Base-by-base conservation (phyloP, 1,284 basidiomycete genomes). In the Puccinia novopanici region DNA sequence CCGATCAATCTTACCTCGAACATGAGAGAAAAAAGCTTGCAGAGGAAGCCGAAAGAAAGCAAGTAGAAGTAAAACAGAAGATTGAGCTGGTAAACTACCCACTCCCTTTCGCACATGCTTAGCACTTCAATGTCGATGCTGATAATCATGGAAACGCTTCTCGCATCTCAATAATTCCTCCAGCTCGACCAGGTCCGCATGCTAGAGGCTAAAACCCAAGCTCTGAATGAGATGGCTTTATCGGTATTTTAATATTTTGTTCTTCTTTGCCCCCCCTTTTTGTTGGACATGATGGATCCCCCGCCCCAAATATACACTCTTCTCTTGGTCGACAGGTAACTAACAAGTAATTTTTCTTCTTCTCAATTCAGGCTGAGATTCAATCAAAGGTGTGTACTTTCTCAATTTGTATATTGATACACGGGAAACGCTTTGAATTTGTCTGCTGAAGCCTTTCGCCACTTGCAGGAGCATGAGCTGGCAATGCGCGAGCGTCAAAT, bases 171-270 rank as follows among this genome's bases (percentile, higher is more conserved):
- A 42, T 3, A 19, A 63, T 65, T 17, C 61, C 45, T 30, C 9
- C 55, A 80, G 77, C 70, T 80, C 37, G 70, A 80, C 45, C 34
- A 80, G 15, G 59, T 80, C 22, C 68, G 77, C 45, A 73, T 52
- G 57, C 48, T 80, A 24, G 77, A 80, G 48, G 77, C 77, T 5
- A 73, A 80, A 45, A 80, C 55, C 40, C 77, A 80, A 80, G 59
- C 54, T 37, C 61, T 80, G 17, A 80, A 73, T 59, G 77, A 80
- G 67, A 63, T 72, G 50, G 40, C 77, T 17, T 37, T 80, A 52
- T 57, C 77, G 45, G 77, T 80, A n/a, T 48, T 54, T 54, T 17
- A 37, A 55, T 54, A 27, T 12, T 67, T 12, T 45, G 12, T 61
- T 40, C 6, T 10, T 59, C 24, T 13, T 19, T 50, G n/a, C n/a